phyloP scores from a whole-genome alignment of 345 rosid genomes.

The Luvunga scandens region DNA sequence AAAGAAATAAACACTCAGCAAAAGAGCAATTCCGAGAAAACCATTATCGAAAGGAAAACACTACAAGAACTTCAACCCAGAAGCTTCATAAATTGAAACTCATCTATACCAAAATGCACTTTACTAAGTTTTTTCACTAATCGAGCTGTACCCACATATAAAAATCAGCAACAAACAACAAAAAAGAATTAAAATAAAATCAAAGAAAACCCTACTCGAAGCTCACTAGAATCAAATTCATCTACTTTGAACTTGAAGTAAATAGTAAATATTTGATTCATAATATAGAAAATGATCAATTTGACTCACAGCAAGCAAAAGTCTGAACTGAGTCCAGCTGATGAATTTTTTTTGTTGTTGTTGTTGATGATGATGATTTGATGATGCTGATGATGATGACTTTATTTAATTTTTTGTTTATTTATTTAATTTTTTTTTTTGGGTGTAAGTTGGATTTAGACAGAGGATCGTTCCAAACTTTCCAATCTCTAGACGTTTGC shows the following conservation, averaged over 20 bases:
- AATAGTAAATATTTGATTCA: not conserved
- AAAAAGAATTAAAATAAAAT: not conserved
- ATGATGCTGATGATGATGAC: slow-evolving; percentile 12
- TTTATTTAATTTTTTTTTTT: not conserved
- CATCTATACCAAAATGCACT: not conserved
- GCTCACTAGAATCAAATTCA: not conserved
- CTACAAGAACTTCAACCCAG: not conserved
- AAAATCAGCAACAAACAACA: slow-evolving; percentile 16
- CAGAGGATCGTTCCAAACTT: slow-evolving; percentile 36
- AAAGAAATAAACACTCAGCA: slow-evolving; percentile 7
- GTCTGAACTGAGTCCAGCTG: slow-evolving; percentile 32
- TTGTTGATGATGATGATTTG: slow-evolving; percentile 11
- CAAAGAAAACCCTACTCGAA: not conserved
- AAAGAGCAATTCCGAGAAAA: not conserved
- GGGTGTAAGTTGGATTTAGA: not conserved
- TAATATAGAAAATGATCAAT: not conserved
- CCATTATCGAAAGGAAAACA: slow-evolving; percentile 7
- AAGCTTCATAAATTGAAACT: not conserved
- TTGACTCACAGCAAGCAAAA: not conserved
- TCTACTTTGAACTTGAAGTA: slow-evolving; percentile 3
- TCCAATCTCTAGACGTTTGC: slow-evolving; percentile 41
- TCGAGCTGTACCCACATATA: slow-evolving; percentile 15
- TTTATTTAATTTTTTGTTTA: not conserved
- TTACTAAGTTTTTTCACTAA: slow-evolving; percentile 3
- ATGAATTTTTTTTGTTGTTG: slow-evolving; percentile 10